Conservation (phyloP, 2,329 filamentous ascomycete species). For the Aureobasidium sp. region DNA sequence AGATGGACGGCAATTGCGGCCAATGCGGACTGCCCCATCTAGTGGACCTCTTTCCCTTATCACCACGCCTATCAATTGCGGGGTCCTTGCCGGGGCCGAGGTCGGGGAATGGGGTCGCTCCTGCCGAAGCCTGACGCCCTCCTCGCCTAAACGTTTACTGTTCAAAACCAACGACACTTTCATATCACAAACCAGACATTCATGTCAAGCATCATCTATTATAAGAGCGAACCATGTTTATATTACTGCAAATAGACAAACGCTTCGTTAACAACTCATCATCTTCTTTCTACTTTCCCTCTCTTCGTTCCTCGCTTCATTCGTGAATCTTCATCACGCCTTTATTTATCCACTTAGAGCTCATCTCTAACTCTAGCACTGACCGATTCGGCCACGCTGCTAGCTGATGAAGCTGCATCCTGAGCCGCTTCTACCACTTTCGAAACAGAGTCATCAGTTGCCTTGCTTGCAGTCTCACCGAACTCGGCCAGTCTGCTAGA, state of each 20-base stretch:
- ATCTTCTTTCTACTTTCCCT: background rate
- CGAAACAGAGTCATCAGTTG: constrained; percentile 25
- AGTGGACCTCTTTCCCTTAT: constrained; percentile 10
- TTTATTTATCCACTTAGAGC: constrained; percentile 6
- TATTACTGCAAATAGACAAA: constrained; percentile 10
- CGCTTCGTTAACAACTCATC: constrained; percentile 4
- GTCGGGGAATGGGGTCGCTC: background rate
- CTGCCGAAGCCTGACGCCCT: background rate
- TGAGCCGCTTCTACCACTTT: constrained; percentile 37
- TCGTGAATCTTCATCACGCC: background rate
- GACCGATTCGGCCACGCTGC: constrained; percentile 35
- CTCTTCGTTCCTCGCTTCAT: background rate
- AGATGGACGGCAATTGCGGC: constrained; percentile 3
- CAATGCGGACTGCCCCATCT: background rate
- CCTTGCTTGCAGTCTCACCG: constrained; percentile 28
- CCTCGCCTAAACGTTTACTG: too few species aligned
- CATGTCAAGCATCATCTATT: too few species aligned
- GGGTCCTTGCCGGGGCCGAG: constrained; percentile 10
- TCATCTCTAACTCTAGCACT: constrained; percentile 31
- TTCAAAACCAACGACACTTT: background rate
- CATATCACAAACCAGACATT: background rate
- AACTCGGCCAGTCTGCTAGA: constrained; percentile 36
- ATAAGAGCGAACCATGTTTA: constrained; percentile 1
- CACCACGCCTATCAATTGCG: constrained; percentile 7
- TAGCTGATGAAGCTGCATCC: constrained; percentile 42